Conservation (phyloP, 208 protist genomes). For the Perkinsela sp. region DNA sequence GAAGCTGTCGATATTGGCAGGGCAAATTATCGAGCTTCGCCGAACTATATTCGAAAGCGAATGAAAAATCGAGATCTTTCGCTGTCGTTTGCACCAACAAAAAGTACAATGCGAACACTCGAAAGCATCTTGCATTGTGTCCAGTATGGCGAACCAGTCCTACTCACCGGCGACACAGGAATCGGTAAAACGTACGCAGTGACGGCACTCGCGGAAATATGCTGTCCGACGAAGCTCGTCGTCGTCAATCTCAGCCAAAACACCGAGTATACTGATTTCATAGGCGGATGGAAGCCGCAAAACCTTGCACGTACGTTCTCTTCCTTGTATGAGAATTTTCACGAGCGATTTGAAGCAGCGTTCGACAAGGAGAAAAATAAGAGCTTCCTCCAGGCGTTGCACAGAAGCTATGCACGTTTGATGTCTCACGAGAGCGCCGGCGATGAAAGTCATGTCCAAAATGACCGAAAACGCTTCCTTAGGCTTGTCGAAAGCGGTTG, state of each 20-base stretch:
- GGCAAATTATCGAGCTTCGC: constrained; percentile 21
- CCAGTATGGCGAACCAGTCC: constrained; percentile 65
- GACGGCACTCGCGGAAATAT: constrained; percentile 53
- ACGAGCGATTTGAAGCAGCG: constrained; percentile 64
- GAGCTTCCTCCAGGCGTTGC: constrained; percentile 27
- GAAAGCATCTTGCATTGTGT: constrained; percentile 75
- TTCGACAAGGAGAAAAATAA: constrained; percentile 62
- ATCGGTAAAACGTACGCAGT: constrained; percentile 76
- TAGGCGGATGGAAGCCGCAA: constrained; percentile 96
- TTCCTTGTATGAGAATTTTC: constrained; percentile 49
- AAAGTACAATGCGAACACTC: constrained; percentile 64
- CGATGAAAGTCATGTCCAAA: constrained; percentile 30
- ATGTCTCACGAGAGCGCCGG: constrained; percentile 18
- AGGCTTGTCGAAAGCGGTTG: constrained; percentile 7
- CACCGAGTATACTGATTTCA: constrained; percentile 88
- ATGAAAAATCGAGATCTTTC: constrained; percentile 27
- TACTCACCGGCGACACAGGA: constrained; percentile 95
- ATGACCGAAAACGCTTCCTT: constrained; percentile 20
- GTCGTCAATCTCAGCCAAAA: constrained; percentile 97
- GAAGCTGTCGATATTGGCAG: constrained; percentile 28
- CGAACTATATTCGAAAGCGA: constrained; percentile 11
- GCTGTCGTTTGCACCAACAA: constrained; percentile 74
- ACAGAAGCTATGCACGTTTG: constrained; percentile 21
- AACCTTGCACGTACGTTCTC: constrained; percentile 49
- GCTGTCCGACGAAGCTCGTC: constrained; percentile 57